Conservation (phyloP, 192 early-diverging fungal genomes). For the Fimicolochytrium jonesii region DNA sequence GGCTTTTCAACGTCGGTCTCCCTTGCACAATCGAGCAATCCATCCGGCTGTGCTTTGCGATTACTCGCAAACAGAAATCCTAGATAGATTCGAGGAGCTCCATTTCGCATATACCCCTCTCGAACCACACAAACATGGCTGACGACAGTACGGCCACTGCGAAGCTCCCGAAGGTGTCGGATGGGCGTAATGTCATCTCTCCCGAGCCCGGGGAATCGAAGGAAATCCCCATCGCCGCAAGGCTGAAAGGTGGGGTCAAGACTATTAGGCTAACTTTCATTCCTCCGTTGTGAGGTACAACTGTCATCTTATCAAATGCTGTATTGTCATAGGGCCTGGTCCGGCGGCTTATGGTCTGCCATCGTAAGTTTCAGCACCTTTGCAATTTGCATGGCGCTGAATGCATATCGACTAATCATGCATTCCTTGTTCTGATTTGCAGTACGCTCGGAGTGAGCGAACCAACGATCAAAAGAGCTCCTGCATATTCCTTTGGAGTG, state of each 20-base stretch:
- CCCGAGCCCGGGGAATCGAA: constrained; percentile 17
- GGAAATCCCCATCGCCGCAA: constrained; percentile 53
- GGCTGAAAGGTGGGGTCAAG: constrained; percentile 47
- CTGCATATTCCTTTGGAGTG: constrained; percentile 57
- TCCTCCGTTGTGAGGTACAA: too few relatives aligned
- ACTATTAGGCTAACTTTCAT: too few relatives aligned
- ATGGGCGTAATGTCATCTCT: constrained; percentile 14
- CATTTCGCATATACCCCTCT: too few relatives aligned
- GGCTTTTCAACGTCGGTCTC: too few relatives aligned
- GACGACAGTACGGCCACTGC: not conserved
- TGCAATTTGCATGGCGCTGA: not conserved
- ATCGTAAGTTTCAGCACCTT: constrained; percentile 33
- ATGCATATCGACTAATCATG: too few relatives aligned
- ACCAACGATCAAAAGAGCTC: constrained; percentile 44
- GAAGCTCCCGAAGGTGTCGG: constrained; percentile 34
- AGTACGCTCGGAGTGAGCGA: constrained; percentile 48
- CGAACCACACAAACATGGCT: constrained; percentile 7
- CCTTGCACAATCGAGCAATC: too few relatives aligned
- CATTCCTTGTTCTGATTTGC: not conserved
- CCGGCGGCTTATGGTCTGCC: constrained; percentile 57
- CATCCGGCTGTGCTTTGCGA: too few relatives aligned
- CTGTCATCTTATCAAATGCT: not conserved
- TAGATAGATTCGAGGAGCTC: too few relatives aligned
- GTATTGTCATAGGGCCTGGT: constrained; percentile 40
- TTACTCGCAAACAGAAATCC: too few relatives aligned